These are phyloP conservation scores for Picea sitchensis DNA, from an alignment of 75 land plant species.

Conservation along the genomic window DNA sequence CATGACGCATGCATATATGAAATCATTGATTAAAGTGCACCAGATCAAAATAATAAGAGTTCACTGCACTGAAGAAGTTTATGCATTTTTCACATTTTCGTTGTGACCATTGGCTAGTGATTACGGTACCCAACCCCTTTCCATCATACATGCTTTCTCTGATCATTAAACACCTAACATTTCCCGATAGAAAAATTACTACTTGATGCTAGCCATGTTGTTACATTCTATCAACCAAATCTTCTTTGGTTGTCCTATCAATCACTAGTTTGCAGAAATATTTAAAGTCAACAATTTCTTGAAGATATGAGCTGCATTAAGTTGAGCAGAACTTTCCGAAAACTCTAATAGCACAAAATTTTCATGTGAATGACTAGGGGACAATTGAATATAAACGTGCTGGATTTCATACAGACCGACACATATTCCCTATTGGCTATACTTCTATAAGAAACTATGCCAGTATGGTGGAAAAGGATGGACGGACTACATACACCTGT, in stretches of 20 bases:
- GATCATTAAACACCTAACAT: no score
- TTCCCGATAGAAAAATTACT: no score
- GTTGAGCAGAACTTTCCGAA: neutral
- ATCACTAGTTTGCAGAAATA: no score
- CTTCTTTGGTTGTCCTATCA: no score
- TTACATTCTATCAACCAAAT: no score
- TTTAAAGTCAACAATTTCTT: neutral
- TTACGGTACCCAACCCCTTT: no score
- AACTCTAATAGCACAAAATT: neutral
- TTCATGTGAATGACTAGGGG: slow-evolving; percentile 16
- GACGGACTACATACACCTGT: slow-evolving; percentile 21
- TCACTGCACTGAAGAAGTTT: neutral
- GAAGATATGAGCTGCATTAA: neutral
- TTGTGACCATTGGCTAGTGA: neutral
- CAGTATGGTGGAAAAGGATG: slow-evolving; percentile 25
- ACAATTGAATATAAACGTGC: slow-evolving; percentile 24
- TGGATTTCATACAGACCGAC: slow-evolving; percentile 28
- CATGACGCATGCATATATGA: no score
- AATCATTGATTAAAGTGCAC: no score
- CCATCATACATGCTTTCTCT: no score
- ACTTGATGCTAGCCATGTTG: no score
- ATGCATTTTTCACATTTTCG: neutral
- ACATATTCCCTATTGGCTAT: slow-evolving; percentile 27
- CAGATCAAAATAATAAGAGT: no score
- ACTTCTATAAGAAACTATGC: slow-evolving; percentile 27